These are phyloP conservation scores for Dryas octopetala DNA, from an alignment of 306 rosid species.

Conservation along the genomic window DNA sequence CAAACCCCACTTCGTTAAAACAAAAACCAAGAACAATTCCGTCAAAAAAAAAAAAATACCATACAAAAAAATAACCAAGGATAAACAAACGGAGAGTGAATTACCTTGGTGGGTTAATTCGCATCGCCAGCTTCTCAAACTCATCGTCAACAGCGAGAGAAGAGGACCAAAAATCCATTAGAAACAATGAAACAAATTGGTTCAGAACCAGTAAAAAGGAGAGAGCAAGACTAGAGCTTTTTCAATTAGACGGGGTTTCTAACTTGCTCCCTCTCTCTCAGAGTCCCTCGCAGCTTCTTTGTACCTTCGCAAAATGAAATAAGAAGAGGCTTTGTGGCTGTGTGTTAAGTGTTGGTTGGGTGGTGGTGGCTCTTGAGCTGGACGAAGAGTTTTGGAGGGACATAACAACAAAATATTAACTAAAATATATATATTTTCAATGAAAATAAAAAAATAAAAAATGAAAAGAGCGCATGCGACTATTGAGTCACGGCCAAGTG, in stretches of 20 bases:
- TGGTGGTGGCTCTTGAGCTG: conserved; percentile 56
- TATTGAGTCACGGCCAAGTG: not conserved
- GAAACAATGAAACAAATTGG: not conserved
- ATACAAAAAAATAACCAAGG: not conserved
- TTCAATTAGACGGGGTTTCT: not conserved
- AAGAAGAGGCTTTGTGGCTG: conserved; percentile 19
- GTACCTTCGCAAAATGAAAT: conserved; percentile 24
- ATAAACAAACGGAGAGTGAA: not conserved
- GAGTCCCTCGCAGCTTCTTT: conserved; percentile 35
- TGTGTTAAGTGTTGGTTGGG: conserved; percentile 39
- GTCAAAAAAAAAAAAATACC: not conserved
- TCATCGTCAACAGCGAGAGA: conserved; percentile 61
- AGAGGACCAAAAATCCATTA: conserved; percentile 81
- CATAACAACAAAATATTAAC: conserved; percentile 23
- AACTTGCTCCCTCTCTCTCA: not conserved
- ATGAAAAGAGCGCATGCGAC: conserved; percentile 5
- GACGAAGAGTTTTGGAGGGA: conserved; percentile 41
- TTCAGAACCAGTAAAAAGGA: not conserved
- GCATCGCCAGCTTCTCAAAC: conserved; percentile 74
- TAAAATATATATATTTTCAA: not conserved
- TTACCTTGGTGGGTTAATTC: conserved; percentile 96
- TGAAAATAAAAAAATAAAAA: not conserved
- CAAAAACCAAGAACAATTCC: conserved; percentile 1
- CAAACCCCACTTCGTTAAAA: conserved; percentile 5
- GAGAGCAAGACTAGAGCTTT: conserved; percentile 1